phyloP scores from a whole-genome alignment of 345 rosid species.

The Eucalyptus lansdowneana region DNA sequence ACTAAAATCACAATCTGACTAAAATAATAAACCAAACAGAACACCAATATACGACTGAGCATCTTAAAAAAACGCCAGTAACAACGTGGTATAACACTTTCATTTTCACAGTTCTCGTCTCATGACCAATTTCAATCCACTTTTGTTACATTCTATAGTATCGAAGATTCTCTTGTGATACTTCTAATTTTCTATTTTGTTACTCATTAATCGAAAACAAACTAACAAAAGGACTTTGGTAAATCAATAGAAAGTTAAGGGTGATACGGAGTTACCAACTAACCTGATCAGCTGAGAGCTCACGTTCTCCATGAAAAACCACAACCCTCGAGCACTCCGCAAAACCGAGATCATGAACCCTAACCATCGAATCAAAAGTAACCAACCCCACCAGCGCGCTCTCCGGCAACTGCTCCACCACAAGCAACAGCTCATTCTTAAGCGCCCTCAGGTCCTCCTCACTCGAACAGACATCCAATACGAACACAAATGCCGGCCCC shows the following conservation, averaged over 20 bases:
- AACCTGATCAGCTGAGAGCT: conserved; percentile 73
- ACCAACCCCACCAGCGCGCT: conserved; percentile 57
- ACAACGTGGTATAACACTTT: background rate
- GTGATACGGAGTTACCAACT: background rate
- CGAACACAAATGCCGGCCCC: conserved; percentile 87
- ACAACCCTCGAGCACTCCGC: conserved; percentile 62
- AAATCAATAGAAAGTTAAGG: background rate
- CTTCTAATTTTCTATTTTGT: background rate
- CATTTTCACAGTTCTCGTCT: background rate
- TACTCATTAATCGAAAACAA: background rate
- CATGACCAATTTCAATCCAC: background rate
- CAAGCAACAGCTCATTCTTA: conserved; percentile 59
- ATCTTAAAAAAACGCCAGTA: background rate
- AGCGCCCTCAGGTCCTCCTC: conserved; percentile 66
- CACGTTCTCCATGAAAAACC: conserved; percentile 69
- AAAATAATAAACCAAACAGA: background rate
- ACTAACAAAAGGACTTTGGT: background rate
- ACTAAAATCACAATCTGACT: background rate
- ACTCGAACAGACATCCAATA: conserved; percentile 59
- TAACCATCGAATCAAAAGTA: conserved; percentile 77
- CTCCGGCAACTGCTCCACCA: conserved; percentile 79
- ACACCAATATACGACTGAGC: background rate
- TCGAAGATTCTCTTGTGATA: background rate
- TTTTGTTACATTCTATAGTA: background rate
- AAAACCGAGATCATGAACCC: conserved; percentile 74